Conservation (phyloP, 805 yeast genomes). For the Saturnispora ahearnii region DNA sequence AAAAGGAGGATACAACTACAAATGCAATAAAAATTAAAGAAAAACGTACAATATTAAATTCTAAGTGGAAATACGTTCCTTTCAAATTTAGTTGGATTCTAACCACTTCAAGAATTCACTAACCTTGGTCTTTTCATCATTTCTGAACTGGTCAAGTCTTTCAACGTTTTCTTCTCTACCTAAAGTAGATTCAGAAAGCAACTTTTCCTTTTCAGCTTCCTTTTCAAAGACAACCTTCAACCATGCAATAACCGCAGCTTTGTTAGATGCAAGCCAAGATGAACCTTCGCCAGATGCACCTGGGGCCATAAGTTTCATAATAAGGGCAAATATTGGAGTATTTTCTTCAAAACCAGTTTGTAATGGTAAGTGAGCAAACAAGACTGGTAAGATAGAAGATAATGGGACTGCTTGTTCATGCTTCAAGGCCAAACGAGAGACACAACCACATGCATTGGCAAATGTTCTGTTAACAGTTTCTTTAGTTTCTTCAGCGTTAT, state of each 20-base stretch:
- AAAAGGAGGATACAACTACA: not conserved
- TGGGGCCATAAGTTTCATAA: slow-evolving; percentile 51
- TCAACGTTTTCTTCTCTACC: slow-evolving; percentile 82
- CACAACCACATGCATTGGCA: slow-evolving; percentile 97
- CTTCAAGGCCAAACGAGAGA: slow-evolving; percentile 79
- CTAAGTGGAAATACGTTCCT: slow-evolving; percentile 6
- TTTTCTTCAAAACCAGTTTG: slow-evolving; percentile 88
- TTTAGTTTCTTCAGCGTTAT: slow-evolving; percentile 65
- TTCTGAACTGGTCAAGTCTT: slow-evolving; percentile 68
- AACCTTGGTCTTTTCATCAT: slow-evolving; percentile 56
- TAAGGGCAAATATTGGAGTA: slow-evolving; percentile 74
- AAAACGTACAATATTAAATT: too few species aligned
- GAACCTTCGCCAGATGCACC: slow-evolving; percentile 39
- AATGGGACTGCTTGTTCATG: slow-evolving; percentile 67
- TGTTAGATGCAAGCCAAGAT: slow-evolving; percentile 42
- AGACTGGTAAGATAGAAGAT: slow-evolving; percentile 62
- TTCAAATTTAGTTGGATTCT: slow-evolving; percentile 35
- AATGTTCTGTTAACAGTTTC: slow-evolving; percentile 75
- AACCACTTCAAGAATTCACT: slow-evolving; percentile 64
- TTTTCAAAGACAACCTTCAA: slow-evolving; percentile 65
- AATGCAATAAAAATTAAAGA: not conserved
- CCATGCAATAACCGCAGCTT: slow-evolving; percentile 55
- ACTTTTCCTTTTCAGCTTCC: slow-evolving; percentile 64
- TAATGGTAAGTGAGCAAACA: slow-evolving; percentile 75
- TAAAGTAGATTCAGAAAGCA: slow-evolving; percentile 64